Evolutionary conservation across 805 yeast species (phyloP), one percentile per base, ranked within the genome.

Genomic region (Yarrowia sp.): DNA sequence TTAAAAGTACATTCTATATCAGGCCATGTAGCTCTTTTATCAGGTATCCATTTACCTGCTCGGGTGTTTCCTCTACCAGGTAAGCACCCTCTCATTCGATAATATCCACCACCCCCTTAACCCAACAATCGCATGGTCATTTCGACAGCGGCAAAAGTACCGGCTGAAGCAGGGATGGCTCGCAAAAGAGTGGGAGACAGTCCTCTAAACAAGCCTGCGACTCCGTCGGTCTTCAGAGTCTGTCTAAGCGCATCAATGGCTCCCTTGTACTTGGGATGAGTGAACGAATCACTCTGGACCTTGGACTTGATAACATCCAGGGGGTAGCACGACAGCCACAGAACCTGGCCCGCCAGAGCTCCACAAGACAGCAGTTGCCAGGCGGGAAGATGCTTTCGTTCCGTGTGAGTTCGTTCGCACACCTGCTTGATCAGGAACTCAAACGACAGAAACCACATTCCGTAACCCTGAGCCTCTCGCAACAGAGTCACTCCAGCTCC

Each of bases 111-210:
- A 36, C 38, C 38, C 10, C 10, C 1, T 36, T 68, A 77, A 6
- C 76, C 78, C 42, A 78, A 66, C 17, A 78, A 70, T 63, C 94
- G 77, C 69, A 89, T 76, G 0, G 91, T 87, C 68, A 85, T 78
- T 73, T 89, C 94, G 2, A 89, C 93, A 14, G 89, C 85, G 2
- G 92, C 90, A 80, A 89, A 89, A 0, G 94, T 89, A 15, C 90
- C 90, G 0, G 93, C 91, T 69, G 88, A 87, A 0, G 91, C 90
- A 71, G 88, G 91, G 15, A 83, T 76, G 68, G 88, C 91, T 65
- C 91, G 76, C 13, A 84, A 66, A 9, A 85, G 72, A 0, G 91
- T 87, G 61, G 88, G 84, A 13, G 79, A 75, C 15, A 81, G 75
- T 0, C 91, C 91, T 68, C 88, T 77, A 76, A 83, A 86, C 36